Conservation (phyloP, 2,329 filamentous ascomycete genomes). For the Trichoderma citrinoviride region DNA sequence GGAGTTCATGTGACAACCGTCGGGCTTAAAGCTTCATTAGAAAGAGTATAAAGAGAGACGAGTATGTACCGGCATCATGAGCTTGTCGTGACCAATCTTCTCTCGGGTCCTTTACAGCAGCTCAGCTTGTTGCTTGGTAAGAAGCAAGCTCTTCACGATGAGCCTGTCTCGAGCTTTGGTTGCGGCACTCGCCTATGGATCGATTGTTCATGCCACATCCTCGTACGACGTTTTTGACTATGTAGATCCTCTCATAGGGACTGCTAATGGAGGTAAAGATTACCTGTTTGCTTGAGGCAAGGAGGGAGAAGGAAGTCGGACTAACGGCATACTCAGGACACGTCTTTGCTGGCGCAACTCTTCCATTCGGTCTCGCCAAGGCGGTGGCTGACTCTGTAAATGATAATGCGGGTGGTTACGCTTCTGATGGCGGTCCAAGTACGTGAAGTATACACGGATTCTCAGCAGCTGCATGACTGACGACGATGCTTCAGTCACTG, state of each 20-base stretch:
- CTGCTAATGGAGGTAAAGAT: slow-evolving; percentile 28
- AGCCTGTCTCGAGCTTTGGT: not conserved
- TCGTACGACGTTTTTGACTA: slow-evolving; percentile 27
- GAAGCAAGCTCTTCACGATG: not conserved
- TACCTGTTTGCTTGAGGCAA: too few relatives aligned
- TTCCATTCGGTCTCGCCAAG: slow-evolving; percentile 34
- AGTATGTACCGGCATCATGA: not conserved
- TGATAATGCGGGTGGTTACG: slow-evolving; percentile 31
- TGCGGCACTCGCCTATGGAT: not conserved
- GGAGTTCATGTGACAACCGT: not conserved
- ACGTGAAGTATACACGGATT: not conserved
- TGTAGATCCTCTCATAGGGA: slow-evolving; percentile 31
- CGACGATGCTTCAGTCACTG: slow-evolving; percentile 27
- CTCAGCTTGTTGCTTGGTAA: not conserved
- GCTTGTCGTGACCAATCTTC: too few relatives aligned
- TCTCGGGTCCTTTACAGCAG: not conserved
- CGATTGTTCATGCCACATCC: not conserved
- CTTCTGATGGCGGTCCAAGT: slow-evolving; percentile 29
- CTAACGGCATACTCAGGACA: slow-evolving; percentile 25
- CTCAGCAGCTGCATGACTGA: not conserved
- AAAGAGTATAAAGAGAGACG: not conserved
- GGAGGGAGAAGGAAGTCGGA: not conserved
- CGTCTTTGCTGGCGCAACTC: slow-evolving; percentile 32
- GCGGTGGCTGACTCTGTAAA: slow-evolving; percentile 30
- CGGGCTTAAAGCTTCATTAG: not conserved